Evolutionary conservation across 345 rosid species (phyloP).

Genomic region (Salix arbutifolia): DNA sequence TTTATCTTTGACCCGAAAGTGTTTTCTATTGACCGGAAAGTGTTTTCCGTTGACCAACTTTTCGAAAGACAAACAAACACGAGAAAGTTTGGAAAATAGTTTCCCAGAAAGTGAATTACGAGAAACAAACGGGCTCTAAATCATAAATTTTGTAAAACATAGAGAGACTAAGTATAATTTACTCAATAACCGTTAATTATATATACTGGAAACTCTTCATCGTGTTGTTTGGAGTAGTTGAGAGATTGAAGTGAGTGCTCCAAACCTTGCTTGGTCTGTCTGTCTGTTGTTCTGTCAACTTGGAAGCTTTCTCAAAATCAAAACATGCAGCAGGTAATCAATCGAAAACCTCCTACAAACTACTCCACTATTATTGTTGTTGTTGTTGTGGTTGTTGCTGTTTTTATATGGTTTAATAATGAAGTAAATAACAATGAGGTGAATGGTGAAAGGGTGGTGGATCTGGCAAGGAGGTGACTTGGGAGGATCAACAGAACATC

Average conservation of each 20-base stretch:
- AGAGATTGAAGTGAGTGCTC: neutral
- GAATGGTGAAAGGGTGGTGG: slow-evolving; percentile 56
- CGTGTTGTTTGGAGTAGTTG: neutral
- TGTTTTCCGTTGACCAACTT: no score
- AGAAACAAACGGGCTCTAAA: no score
- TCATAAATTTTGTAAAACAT: no score
- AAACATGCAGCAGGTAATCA: neutral
- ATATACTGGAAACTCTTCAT: neutral
- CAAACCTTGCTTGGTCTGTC: neutral
- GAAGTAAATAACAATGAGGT: neutral
- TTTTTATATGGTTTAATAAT: neutral
- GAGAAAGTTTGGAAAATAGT: no score
- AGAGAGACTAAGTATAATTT: neutral
- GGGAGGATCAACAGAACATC: slow-evolving; percentile 98
- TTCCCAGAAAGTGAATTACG: no score
- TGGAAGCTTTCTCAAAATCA: neutral
- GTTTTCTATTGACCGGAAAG: no score
- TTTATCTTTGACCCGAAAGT: no score
- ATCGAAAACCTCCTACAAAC: neutral
- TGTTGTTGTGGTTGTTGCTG: neutral
- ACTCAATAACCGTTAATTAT: no score
- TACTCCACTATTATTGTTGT: no score
- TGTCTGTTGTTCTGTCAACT: neutral
- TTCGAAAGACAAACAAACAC: no score
- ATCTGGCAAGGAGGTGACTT: slow-evolving; percentile 82